phyloP scores from a whole-genome alignment of 2,329 filamentous ascomycete species.

The Trichoderma atroviride region DNA sequence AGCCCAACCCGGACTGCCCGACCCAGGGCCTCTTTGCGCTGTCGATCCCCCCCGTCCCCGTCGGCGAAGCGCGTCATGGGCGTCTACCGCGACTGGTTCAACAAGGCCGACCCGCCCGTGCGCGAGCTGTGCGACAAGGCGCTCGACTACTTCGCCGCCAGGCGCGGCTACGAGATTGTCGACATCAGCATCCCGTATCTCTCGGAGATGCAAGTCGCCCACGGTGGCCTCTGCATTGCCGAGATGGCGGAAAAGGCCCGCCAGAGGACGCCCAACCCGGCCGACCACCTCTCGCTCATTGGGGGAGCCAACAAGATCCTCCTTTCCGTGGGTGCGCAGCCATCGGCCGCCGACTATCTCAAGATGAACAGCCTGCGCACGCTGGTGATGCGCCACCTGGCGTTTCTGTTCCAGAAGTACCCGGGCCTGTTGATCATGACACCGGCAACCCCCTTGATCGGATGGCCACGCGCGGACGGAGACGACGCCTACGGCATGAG shows the following conservation, averaged over 20 bases:
- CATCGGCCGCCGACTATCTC: constrained; percentile 69
- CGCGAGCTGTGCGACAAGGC: constrained; percentile 62
- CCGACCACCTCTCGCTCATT: constrained; percentile 57
- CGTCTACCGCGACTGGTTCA: constrained; percentile 60
- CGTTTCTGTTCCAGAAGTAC: constrained; percentile 68
- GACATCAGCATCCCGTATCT: constrained; percentile 68
- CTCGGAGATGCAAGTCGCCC: constrained; percentile 73
- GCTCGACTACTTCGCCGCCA: constrained; percentile 58
- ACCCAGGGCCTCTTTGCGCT: constrained; percentile 65
- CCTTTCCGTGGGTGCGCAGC: constrained; percentile 64
- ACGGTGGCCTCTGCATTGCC: constrained; percentile 74
- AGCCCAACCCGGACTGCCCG: constrained; percentile 66
- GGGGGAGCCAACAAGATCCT: constrained; percentile 71
- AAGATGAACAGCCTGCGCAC: constrained; percentile 73
- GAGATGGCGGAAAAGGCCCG: constrained; percentile 62
- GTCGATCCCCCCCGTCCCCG: constrained; percentile 50
- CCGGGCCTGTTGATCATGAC: constrained; percentile 78
- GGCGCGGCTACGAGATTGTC: constrained; percentile 52
- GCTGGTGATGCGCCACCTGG: constrained; percentile 77
- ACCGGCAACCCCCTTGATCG: constrained; percentile 74
- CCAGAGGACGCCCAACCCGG: constrained; percentile 46
- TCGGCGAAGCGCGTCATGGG: constrained; percentile 66
- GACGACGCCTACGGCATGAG: constrained; percentile 72
- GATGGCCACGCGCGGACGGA: constrained; percentile 65
- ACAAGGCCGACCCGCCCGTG: constrained; percentile 62